Conservation (phyloP, 768 basidiomycete genomes). For the Suillus discolor region DNA sequence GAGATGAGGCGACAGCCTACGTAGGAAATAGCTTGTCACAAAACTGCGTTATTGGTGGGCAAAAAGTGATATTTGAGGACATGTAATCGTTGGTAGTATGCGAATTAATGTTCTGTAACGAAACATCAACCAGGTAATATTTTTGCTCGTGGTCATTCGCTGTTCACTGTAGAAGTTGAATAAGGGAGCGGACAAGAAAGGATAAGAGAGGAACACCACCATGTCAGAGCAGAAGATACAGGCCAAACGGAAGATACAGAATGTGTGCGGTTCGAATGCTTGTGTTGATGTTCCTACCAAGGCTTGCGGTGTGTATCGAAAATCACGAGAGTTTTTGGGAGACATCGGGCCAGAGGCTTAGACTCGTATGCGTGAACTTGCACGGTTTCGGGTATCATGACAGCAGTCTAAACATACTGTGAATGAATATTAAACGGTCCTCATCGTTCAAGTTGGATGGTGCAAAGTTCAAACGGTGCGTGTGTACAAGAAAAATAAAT, state of each 20-base stretch:
- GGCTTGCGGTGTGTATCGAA: background rate
- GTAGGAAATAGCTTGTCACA: background rate
- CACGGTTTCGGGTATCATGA: background rate
- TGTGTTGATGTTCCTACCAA: background rate
- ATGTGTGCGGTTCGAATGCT: background rate
- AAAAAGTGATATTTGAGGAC: background rate
- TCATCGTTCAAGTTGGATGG: background rate
- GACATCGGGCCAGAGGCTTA: background rate
- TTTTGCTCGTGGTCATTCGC: background rate
- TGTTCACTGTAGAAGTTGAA: background rate
- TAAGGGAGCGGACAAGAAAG: background rate
- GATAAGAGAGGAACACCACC: background rate
- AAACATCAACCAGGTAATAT: background rate
- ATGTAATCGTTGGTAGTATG: background rate
- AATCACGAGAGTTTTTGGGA: background rate
- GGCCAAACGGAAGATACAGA: too few relatives aligned
- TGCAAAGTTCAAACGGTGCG: background rate
- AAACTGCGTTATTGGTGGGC: background rate
- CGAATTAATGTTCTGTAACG: background rate
- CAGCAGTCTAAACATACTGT: background rate
- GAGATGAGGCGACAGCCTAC: background rate
- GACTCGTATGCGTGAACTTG: background rate
- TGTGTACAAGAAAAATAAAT: background rate
- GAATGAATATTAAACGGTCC: background rate
- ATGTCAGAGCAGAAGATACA: background rate